These are phyloP conservation scores for Cadophora luteo-olivacea DNA, from an alignment of 2,329 filamentous ascomycete genomes.

Conservation along the genomic window DNA sequence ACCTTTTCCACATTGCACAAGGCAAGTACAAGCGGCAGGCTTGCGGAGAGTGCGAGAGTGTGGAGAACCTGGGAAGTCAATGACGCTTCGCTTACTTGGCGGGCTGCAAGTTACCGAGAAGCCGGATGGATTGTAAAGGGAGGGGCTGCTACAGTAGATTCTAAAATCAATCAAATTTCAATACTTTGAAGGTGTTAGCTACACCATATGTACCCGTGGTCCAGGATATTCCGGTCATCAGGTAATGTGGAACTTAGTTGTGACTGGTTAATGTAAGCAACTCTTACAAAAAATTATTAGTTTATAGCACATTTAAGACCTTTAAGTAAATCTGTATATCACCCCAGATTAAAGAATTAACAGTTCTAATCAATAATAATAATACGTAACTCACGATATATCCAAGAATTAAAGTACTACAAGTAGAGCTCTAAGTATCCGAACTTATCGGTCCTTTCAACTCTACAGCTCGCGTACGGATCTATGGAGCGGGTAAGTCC, in stretches of 20 bases:
- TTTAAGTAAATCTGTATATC: conserved; percentile 9
- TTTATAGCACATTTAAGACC: conserved; percentile 8
- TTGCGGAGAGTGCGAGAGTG: background rate
- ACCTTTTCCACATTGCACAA: too few relatives aligned
- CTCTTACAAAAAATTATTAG: background rate
- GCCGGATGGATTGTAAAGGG: too few relatives aligned
- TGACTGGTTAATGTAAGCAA: conserved; percentile 14
- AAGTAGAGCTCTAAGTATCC: too few relatives aligned
- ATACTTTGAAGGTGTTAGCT: too few relatives aligned
- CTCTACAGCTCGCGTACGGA: too few relatives aligned
- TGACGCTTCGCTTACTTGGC: conserved; percentile 11
- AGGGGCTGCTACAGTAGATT: too few relatives aligned
- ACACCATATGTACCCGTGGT: too few relatives aligned
- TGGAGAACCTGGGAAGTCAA: background rate
- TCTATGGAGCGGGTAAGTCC: too few relatives aligned
- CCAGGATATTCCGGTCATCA: conserved; percentile 14
- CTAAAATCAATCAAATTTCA: too few relatives aligned
- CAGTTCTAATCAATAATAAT: conserved; percentile 10
- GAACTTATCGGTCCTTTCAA: too few relatives aligned
- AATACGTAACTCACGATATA: too few relatives aligned
- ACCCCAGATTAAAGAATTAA: conserved; percentile 12
- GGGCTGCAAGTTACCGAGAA: background rate
- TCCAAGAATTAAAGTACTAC: too few relatives aligned
- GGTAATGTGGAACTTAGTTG: conserved; percentile 10
- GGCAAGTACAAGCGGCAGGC: background rate